These are phyloP conservation scores for Mycena chlorophos DNA, from an alignment of 768 basidiomycete species.

Conservation along the genomic window DNA sequence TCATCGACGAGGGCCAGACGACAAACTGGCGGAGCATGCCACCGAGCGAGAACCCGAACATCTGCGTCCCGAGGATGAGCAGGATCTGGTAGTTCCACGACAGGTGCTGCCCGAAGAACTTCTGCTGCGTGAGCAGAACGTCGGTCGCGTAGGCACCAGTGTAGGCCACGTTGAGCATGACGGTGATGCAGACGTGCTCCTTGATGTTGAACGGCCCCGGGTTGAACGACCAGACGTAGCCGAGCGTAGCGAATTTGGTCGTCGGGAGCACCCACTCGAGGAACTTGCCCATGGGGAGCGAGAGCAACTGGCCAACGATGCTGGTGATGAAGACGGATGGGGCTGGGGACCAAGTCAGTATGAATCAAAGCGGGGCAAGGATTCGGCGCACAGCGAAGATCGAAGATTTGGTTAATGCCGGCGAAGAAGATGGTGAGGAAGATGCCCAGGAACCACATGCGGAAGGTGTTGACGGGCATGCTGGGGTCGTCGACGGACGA, in stretches of 20 bases:
- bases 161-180: slow-evolving; percentile 74
- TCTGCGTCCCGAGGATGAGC: slow-evolving; percentile 61
- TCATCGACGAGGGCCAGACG: slow-evolving; percentile 84
- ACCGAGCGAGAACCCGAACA: slow-evolving; percentile 70
- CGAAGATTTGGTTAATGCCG: slow-evolving; percentile 61
- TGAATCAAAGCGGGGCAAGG: slow-evolving; percentile 29
- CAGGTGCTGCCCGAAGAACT: slow-evolving; percentile 60
- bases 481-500: slow-evolving; percentile 80
- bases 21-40: slow-evolving; percentile 78
- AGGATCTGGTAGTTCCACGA: slow-evolving; percentile 61
- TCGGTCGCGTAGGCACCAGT: slow-evolving; percentile 67
- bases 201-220: slow-evolving; percentile 89
- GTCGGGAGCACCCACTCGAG: slow-evolving; percentile 68
- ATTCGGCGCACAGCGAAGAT: slow-evolving; percentile 38
- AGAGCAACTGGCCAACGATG: slow-evolving; percentile 71
- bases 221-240: slow-evolving; percentile 72
- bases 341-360: no score
- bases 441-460: slow-evolving; percentile 78
- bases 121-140: slow-evolving; percentile 60
- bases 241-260: slow-evolving; percentile 62
- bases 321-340: slow-evolving; percentile 65
- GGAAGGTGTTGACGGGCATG: slow-evolving; percentile 81
- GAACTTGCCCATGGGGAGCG: slow-evolving; percentile 72
- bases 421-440: slow-evolving; percentile 55
- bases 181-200: slow-evolving; percentile 82